A percentile compares a stretch with the other conserved stretches of the same genome.
Conservation (phyloP, 805 yeast species). For the Pichia paraexigua region DNA sequence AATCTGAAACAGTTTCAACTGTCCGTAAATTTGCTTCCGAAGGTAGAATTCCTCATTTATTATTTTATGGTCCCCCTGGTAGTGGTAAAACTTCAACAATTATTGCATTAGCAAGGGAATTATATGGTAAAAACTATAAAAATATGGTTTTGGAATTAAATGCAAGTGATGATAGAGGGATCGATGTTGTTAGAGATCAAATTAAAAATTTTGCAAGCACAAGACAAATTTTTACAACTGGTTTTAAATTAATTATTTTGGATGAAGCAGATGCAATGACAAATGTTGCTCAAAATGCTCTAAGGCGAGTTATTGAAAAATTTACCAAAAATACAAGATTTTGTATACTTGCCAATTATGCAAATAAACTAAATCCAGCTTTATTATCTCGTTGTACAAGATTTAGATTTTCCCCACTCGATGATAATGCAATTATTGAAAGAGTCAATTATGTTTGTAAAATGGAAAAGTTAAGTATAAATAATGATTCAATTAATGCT, state of each 20-base stretch:
- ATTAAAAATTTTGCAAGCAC: slow-evolving; percentile 95
- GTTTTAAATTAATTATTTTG: slow-evolving; percentile 82
- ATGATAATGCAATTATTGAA: slow-evolving; percentile 55
- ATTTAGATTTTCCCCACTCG: slow-evolving; percentile 83
- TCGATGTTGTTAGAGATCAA: slow-evolving; percentile 95
- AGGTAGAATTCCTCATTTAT: slow-evolving; percentile 80
- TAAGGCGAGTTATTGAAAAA: slow-evolving; percentile 80
- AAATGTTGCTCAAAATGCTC: slow-evolving; percentile 75
- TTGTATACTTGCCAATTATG: slow-evolving; percentile 91
- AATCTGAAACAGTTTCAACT: slow-evolving; percentile 75
- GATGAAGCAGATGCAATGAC: slow-evolving; percentile 98
- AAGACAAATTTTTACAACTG: slow-evolving; percentile 79
- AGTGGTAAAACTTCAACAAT: slow-evolving; percentile 90
- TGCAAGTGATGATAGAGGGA: slow-evolving; percentile 97
- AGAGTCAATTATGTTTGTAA: slow-evolving; percentile 64
- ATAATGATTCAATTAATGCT: slow-evolving; percentile 53
- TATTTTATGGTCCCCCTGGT: slow-evolving; percentile 95
- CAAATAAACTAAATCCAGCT: slow-evolving; percentile 94
- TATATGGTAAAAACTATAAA: slow-evolving; percentile 71
- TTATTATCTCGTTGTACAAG: slow-evolving; percentile 90
- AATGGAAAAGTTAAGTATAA: slow-evolving; percentile 54
- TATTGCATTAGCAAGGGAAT: slow-evolving; percentile 77
- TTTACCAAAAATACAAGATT: slow-evolving; percentile 93
- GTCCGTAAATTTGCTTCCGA: slow-evolving; percentile 77
- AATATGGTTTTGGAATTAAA: slow-evolving; percentile 92